Evolutionary conservation across 257 asterid species (phyloP).

Genomic region (Anisodus acutangulus): DNA sequence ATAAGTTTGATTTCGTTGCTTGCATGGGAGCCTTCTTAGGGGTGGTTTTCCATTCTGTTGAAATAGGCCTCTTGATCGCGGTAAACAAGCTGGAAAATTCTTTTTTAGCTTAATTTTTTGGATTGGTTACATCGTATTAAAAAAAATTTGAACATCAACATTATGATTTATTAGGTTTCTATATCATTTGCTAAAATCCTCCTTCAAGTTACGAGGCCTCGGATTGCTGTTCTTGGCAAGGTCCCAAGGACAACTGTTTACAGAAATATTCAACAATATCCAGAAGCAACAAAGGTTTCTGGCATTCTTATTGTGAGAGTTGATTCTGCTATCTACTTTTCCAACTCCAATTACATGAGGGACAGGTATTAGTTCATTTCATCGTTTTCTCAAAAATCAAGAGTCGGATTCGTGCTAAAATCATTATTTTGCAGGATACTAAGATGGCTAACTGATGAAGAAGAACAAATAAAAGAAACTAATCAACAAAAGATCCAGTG

Average conservation of each 20-base stretch:
- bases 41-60: slow-evolving; percentile 62
- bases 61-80: slow-evolving; percentile 75
- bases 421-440: slow-evolving; percentile 43
- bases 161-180: slow-evolving; percentile 45
- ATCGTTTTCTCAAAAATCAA: not conserved
- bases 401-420: not conserved
- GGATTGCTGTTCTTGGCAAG: slow-evolving; percentile 65
- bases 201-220: slow-evolving; percentile 78
- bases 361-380: slow-evolving; percentile 55
- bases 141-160: not conserved
- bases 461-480: slow-evolving; percentile 42
- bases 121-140: not conserved
- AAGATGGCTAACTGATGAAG: slow-evolving; percentile 77
- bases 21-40: slow-evolving; percentile 88
- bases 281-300: slow-evolving; percentile 68
- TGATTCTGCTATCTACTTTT: slow-evolving; percentile 77
- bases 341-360: slow-evolving; percentile 70
- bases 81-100: slow-evolving; percentile 39
- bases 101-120: not conserved
- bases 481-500: slow-evolving; percentile 45
- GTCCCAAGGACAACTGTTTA: slow-evolving; percentile 67
- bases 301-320: slow-evolving; percentile 63
- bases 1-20: slow-evolving; percentile 73
- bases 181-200: slow-evolving; percentile 79
- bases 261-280: slow-evolving; percentile 72